phyloP scores from a whole-genome alignment of 2,329 filamentous ascomycete genomes.

The Domatiomyces globalis region DNA sequence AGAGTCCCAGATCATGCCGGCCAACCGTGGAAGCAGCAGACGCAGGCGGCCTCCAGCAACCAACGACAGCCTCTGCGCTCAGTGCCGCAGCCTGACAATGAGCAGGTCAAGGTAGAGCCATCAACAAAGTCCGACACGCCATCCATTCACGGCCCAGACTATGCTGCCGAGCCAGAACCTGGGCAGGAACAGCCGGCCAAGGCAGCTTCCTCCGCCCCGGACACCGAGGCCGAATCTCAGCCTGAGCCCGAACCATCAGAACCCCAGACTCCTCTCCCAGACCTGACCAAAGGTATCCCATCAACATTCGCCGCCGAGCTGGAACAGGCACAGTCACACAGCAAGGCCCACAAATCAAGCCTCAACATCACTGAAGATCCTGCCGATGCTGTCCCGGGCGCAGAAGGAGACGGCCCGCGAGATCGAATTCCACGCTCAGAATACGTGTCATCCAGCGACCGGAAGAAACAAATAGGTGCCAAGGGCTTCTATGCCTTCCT shows the following conservation, averaged over 20 bases:
- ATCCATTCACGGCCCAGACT: neutral
- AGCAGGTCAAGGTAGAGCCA: neutral
- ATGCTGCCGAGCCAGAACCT: neutral
- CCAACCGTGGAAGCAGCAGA: neutral
- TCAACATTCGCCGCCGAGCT: conserved; percentile 76
- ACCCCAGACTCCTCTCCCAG: conserved; percentile 59
- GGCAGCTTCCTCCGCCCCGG: neutral
- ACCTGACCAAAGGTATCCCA: conserved; percentile 86
- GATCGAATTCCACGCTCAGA: conserved; percentile 57
- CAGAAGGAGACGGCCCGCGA: conserved; percentile 42
- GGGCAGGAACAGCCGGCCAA: neutral
- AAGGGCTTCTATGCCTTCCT: conserved; percentile 58
- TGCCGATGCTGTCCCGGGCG: conserved; percentile 33
- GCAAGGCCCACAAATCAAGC: conserved; percentile 26
- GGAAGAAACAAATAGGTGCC: conserved; percentile 60
- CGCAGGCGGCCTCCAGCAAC: neutral
- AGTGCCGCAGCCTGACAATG: neutral
- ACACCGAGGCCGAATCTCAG: neutral
- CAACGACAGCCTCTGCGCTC: neutral
- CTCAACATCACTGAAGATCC: conserved; percentile 43
- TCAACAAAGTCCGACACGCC: neutral
- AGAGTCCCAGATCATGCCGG: neutral
- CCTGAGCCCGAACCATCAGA: neutral
- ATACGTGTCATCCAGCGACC: conserved; percentile 83
- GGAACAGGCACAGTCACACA: conserved; percentile 22